Conservation (phyloP, 1,284 basidiomycete genomes). For the Neotropicomus parvogracilis region DNA sequence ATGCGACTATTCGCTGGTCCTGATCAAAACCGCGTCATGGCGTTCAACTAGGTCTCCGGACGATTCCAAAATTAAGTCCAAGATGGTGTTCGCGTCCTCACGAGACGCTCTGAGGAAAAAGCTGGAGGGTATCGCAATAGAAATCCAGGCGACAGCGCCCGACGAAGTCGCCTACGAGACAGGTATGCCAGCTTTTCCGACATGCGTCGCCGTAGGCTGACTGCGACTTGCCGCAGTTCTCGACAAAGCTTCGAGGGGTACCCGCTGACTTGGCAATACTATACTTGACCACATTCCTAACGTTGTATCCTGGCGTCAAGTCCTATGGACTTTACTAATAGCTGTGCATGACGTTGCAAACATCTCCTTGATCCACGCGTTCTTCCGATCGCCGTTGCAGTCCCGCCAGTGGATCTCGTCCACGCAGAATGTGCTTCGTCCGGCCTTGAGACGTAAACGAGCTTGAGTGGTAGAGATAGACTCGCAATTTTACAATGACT, state of each 20-base stretch:
- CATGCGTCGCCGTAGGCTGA: conserved; percentile 6
- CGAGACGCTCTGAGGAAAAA: conserved; percentile 79
- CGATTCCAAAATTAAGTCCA: conserved; percentile 80
- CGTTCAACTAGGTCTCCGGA: conserved; percentile 76
- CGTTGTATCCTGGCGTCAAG: neutral
- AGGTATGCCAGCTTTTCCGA: conserved; percentile 49
- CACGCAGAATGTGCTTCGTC: too few relatives aligned
- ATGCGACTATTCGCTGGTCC: neutral
- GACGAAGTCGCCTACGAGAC: conserved; percentile 75
- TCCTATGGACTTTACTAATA: conserved; percentile 10
- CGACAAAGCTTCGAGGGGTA: conserved; percentile 12
- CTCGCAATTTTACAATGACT: too few relatives aligned
- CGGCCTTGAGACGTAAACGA: conserved; percentile 5
- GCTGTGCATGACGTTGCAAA: conserved; percentile 9
- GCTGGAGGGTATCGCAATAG: conserved; percentile 69
- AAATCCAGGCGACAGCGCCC: conserved; percentile 87
- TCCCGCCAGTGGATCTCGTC: too few relatives aligned
- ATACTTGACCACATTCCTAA: conserved; percentile 12
- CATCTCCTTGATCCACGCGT: too few relatives aligned
- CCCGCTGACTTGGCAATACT: conserved; percentile 18
- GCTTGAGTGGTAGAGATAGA: neutral
- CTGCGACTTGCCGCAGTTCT: conserved; percentile 11
- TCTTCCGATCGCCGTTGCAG: neutral
- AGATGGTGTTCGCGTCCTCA: conserved; percentile 95
- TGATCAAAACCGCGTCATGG: neutral